These are phyloP conservation scores for Suillus weaverae DNA, from an alignment of 768 basidiomycete genomes.

Conservation along the genomic window DNA sequence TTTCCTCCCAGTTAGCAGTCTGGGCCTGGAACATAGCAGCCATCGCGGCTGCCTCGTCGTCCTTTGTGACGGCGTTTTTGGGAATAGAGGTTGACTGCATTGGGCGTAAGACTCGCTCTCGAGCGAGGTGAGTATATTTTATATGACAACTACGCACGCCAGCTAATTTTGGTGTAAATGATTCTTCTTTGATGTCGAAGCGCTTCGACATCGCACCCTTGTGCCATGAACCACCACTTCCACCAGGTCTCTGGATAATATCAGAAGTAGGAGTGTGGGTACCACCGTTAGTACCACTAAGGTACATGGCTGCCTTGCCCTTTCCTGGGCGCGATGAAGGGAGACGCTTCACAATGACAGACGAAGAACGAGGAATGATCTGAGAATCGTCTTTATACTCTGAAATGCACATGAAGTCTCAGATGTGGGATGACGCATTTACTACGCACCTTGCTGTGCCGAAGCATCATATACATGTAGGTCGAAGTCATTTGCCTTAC, in stretches of 20 bases:
- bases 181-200: constrained; percentile 84
- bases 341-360: constrained; percentile 88
- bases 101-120: constrained; percentile 27
- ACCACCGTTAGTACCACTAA: constrained; percentile 47
- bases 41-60: constrained; percentile 93
- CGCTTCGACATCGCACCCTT: constrained; percentile 82
- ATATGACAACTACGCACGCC: constrained; percentile 36
- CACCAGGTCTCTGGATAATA: constrained; percentile 39
- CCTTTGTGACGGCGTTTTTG: constrained; percentile 47
- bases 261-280: constrained; percentile 50
- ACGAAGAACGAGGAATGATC: constrained; percentile 92
- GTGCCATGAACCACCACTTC: constrained; percentile 49
- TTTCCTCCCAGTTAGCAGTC: constrained; percentile 95
- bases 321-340: constrained; percentile 81
- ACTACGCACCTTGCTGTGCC: constrained; percentile 78
- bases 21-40: constrained; percentile 98
- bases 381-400: constrained; percentile 91
- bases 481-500: constrained; percentile 97
- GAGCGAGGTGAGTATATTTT: constrained; percentile 20
- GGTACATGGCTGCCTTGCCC: constrained; percentile 79
- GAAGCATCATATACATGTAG: constrained; percentile 81
- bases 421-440: constrained; percentile 2
- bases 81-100: constrained; percentile 40
- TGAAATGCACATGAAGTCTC: constrained; percentile 31
- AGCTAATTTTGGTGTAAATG: constrained; percentile 22